Conservation (phyloP, 106 monocot genomes). For the Dioscorea alata region DNA sequence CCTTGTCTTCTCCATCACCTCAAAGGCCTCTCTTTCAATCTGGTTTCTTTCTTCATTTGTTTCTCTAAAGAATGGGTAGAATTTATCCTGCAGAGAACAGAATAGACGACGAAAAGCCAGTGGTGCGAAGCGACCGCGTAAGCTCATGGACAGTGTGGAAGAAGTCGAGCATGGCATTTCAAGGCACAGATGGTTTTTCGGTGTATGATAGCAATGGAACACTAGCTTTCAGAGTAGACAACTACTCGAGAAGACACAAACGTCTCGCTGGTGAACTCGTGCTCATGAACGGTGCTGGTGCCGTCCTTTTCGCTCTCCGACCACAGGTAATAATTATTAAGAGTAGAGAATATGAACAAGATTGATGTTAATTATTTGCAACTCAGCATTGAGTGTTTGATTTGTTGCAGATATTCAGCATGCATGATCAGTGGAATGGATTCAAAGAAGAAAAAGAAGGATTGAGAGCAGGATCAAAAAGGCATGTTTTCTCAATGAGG, state of each 20-base stretch:
- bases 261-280: conserved; percentile 41
- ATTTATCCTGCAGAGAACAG: conserved; percentile 22
- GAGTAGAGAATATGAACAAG: not conserved
- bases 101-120: not conserved
- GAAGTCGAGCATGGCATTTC: conserved; percentile 86
- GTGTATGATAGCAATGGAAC: conserved; percentile 52
- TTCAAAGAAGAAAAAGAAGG: conserved; percentile 22
- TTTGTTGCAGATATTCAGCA: conserved; percentile 53
- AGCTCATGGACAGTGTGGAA: conserved; percentile 75
- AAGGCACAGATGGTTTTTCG: conserved; percentile 83
- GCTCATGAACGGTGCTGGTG: conserved; percentile 61
- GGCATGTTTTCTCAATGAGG: conserved; percentile 59
- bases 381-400: no score
- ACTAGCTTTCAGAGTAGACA: conserved; percentile 76
- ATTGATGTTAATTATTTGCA: no score
- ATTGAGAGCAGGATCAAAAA: conserved; percentile 4
- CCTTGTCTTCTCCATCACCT: not conserved
- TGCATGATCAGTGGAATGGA: conserved; percentile 69
- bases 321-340: conserved; percentile 41
- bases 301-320: conserved; percentile 35
- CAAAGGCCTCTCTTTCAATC: not conserved
- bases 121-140: not conserved
- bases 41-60: not conserved
- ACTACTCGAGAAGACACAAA: conserved; percentile 74
- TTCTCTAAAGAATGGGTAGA: conserved; percentile 16